Evolutionary conservation across 805 yeast species (phyloP).

Genomic region (Saturnispora mendoncae): DNA sequence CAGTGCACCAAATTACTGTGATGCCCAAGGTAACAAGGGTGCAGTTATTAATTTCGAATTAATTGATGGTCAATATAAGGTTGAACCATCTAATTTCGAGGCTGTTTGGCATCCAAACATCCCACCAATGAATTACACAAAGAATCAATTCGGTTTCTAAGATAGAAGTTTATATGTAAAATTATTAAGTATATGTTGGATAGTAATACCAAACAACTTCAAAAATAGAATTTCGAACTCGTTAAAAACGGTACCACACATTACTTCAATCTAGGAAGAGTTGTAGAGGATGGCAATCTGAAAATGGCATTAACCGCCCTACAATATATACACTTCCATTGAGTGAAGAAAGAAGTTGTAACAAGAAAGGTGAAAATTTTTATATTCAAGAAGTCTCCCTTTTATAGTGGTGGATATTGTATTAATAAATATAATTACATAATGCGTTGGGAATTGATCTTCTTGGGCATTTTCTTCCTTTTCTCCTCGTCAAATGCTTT

Average conservation of each 20-base stretch:
- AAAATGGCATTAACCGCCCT: constrained; percentile 30
- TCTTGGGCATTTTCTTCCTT: background rate
- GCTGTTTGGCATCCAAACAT: constrained; percentile 88
- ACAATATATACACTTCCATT: constrained; percentile 32
- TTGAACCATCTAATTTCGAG: constrained; percentile 41
- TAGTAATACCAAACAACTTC: background rate
- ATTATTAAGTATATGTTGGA: too few relatives aligned
- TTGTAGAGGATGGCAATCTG: constrained; percentile 34
- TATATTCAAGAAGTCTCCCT: background rate
- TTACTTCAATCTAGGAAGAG: constrained; percentile 26
- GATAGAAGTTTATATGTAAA: background rate
- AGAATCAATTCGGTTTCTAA: constrained; percentile 33
- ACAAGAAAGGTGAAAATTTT: background rate
- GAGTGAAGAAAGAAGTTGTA: constrained; percentile 24
- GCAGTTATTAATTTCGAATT: constrained; percentile 71
- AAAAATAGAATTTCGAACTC: background rate
- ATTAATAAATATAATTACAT: background rate
- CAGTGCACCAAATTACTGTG: constrained; percentile 97
- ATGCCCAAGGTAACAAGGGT: constrained; percentile 81
- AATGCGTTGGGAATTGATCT: background rate
- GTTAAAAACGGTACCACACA: background rate
- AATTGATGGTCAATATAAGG: constrained; percentile 35
- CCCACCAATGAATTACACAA: constrained; percentile 89
- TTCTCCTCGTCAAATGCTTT: background rate
- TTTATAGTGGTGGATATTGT: too few relatives aligned